These are phyloP conservation scores for Parascedosporium putredinis DNA, from an alignment of 2,329 filamentous ascomycete genomes.

Conservation along the genomic window DNA sequence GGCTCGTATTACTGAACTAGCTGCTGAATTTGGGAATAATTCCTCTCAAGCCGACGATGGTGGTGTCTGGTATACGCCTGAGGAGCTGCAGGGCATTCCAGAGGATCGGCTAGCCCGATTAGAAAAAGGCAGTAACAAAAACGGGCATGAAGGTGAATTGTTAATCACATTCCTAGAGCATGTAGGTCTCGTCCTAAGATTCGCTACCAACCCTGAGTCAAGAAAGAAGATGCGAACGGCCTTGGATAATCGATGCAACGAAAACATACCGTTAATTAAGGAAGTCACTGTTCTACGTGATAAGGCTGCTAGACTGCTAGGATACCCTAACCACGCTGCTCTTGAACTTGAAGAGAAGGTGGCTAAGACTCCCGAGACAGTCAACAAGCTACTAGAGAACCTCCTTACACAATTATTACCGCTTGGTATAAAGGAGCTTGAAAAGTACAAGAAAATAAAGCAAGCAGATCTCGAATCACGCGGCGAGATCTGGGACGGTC, in stretches of 20 bases:
- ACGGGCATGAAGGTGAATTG: background rate
- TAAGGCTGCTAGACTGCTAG: slow-evolving; percentile 8
- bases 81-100: background rate
- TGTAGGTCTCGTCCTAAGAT: background rate
- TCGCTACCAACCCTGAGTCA: background rate
- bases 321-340: slow-evolving; percentile 7
- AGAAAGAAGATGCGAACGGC: background rate
- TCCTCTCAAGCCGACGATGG: background rate
- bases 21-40: background rate
- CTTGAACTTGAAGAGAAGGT: slow-evolving; percentile 1
- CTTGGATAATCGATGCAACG: slow-evolving; percentile 4
- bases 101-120: background rate
- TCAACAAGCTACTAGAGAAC: background rate
- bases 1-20: background rate
- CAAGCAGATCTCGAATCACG: background rate
- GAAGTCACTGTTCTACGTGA: slow-evolving; percentile 10
- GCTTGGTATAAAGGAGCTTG: background rate
- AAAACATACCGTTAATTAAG: slow-evolving; percentile 6
- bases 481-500: background rate
- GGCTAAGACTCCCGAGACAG: slow-evolving; percentile 6
- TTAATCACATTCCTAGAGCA: background rate
- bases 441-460: background rate
- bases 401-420: background rate
- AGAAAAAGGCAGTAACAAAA: background rate
- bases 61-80: background rate